phyloP scores from a whole-genome alignment of 2,329 filamentous ascomycete species.

The Ambrosiella xylebori region DNA sequence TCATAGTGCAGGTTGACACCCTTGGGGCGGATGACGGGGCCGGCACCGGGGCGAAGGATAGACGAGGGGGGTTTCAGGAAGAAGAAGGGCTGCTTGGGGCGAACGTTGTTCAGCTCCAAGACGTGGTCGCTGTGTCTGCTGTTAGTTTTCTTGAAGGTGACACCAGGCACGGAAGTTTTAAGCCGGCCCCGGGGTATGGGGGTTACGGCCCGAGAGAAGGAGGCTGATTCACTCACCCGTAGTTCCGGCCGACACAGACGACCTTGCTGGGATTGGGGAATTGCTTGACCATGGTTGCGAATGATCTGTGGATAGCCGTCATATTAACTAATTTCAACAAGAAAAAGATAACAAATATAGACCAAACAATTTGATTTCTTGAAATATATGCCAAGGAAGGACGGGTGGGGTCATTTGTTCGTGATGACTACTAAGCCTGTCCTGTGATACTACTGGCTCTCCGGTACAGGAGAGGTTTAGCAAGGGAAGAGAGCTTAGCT shows the following conservation, averaged over 20 bases:
- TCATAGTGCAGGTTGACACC: conserved; percentile 86
- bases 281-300: conserved; percentile 25
- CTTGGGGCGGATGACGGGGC: conserved; percentile 63
- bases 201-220: neutral
- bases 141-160: neutral
- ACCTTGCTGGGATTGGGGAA: conserved; percentile 51
- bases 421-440: too few species aligned
- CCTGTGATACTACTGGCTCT: too few species aligned
- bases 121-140: conserved; percentile 58
- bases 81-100: conserved; percentile 94
- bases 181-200: neutral
- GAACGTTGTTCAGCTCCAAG: conserved; percentile 70
- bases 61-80: conserved; percentile 90
- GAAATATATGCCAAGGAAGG: neutral
- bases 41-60: conserved; percentile 61
- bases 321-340: conserved; percentile 16
- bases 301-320: conserved; percentile 22
- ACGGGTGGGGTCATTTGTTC: too few species aligned
- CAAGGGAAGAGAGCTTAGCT: too few species aligned
- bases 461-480: too few species aligned
- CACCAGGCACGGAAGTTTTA: neutral
- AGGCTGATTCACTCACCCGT: conserved; percentile 50
- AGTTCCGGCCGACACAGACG: conserved; percentile 90
- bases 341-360: neutral
- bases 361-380: neutral